Conservation (phyloP, 2,329 filamentous ascomycete genomes). For the Alternaria hordeiaustralica region DNA sequence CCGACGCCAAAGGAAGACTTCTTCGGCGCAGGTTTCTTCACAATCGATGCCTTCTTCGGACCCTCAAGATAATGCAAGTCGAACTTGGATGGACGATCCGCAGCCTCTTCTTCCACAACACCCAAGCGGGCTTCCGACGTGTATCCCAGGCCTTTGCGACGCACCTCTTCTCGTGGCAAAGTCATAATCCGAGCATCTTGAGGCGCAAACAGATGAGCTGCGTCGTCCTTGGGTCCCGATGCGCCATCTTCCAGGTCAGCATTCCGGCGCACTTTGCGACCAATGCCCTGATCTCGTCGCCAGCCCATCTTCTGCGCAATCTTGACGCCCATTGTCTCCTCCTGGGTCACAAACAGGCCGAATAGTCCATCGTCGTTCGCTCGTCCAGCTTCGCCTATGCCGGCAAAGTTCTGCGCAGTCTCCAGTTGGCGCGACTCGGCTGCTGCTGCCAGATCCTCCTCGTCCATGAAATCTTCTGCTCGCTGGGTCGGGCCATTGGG, state of each 20-base stretch:
- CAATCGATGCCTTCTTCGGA: constrained; percentile 18
- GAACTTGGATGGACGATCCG: constrained; percentile 17
- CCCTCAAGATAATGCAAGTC: constrained; percentile 34
- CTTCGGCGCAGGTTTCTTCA: constrained; percentile 55
- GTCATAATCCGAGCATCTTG: constrained; percentile 75
- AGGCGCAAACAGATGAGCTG: constrained; percentile 80
- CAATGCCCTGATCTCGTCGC: constrained; percentile 91
- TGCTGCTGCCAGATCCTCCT: constrained; percentile 88
- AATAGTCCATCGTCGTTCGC: constrained; percentile 63
- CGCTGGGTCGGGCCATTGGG: constrained; percentile 63
- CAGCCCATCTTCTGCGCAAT: constrained; percentile 93
- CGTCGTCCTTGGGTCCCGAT: constrained; percentile 49
- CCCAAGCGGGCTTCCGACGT: constrained; percentile 63
- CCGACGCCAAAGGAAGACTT: constrained; percentile 86
- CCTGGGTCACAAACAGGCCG: constrained; percentile 73
- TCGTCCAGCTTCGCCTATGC: constrained; percentile 71
- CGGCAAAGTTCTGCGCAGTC: constrained; percentile 75
- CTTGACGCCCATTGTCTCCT: constrained; percentile 86
- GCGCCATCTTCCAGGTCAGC: constrained; percentile 68
- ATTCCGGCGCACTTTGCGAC: constrained; percentile 79
- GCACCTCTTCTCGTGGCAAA: constrained; percentile 70
- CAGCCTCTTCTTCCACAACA: constrained; percentile 34
- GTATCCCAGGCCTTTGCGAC: constrained; percentile 72
- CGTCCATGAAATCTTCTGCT: constrained; percentile 96
- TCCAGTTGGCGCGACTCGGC: constrained; percentile 78